A percentile compares a stretch with the other conserved stretches of the same genome.
phyloP scores from a whole-genome alignment of 2,329 filamentous ascomycete genomes.

The Ascomycota sp. region DNA sequence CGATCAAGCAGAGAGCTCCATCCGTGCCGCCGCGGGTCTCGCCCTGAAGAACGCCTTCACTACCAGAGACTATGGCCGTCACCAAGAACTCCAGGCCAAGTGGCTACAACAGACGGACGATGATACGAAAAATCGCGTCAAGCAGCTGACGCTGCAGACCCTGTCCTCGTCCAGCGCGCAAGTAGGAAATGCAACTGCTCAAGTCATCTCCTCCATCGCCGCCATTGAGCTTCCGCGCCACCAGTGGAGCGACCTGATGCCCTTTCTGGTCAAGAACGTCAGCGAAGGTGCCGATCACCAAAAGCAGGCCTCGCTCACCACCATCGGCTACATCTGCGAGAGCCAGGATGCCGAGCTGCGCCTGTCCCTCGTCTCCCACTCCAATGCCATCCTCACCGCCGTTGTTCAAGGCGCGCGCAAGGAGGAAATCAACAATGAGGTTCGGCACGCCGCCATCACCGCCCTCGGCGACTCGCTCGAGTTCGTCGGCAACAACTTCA shows the following conservation, averaged over 20 bases:
- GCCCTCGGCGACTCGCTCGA: constrained; percentile 91
- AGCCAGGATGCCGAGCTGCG: constrained; percentile 75
- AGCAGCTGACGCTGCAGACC: constrained; percentile 74
- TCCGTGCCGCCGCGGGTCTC: constrained; percentile 83
- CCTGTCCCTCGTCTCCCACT: constrained; percentile 60
- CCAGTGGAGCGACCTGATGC: constrained; percentile 86
- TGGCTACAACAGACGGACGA: constrained; percentile 69
- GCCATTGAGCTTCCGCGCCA: constrained; percentile 80
- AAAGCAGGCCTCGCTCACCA: constrained; percentile 82
- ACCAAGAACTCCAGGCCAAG: constrained; percentile 79
- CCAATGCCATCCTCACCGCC: constrained; percentile 90
- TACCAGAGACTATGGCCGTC: constrained; percentile 66
- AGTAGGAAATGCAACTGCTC: constrained; percentile 72
- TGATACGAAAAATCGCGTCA: constrained; percentile 68
- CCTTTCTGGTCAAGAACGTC: constrained; percentile 73
- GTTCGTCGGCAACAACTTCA: constrained; percentile 95
- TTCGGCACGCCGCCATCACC: constrained; percentile 77
- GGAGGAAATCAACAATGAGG: constrained; percentile 78
- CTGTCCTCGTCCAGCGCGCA: constrained; percentile 57
- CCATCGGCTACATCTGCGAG: constrained; percentile 98
- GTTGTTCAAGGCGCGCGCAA: constrained; percentile 94
- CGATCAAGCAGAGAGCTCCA: constrained; percentile 58
- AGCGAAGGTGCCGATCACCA: constrained; percentile 66
- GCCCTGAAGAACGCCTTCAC: constrained; percentile 97
- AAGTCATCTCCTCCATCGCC: constrained; percentile 87